Percentiles rank a stretch among this genome's conserved stretches.
These are phyloP conservation scores for Trichophaea hybrida DNA, from an alignment of 2,329 filamentous ascomycete species.

Conservation along the genomic window DNA sequence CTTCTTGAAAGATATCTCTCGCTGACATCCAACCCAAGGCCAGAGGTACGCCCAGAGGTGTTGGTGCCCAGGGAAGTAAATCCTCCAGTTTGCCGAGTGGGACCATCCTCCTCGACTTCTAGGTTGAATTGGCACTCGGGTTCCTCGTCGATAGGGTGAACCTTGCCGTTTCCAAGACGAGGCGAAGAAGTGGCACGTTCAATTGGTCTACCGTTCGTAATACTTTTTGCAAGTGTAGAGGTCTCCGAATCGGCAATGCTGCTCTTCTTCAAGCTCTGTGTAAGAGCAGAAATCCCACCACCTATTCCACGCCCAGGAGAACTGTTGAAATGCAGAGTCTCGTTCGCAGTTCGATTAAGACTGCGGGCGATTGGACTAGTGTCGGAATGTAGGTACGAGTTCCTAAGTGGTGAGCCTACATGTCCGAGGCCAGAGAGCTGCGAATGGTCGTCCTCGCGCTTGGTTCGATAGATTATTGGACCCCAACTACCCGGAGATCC, in stretches of 20 bases:
- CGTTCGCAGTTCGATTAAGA: slow-evolving; percentile 17
- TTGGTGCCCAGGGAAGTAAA: neutral
- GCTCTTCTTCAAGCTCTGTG: slow-evolving; percentile 14
- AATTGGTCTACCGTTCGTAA: slow-evolving; percentile 17
- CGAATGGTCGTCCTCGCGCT: slow-evolving; percentile 38
- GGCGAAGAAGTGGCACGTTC: slow-evolving; percentile 19
- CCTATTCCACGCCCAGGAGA: slow-evolving; percentile 15
- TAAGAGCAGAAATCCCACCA: slow-evolving; percentile 18
- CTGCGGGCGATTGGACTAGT: slow-evolving; percentile 24
- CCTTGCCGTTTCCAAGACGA: slow-evolving; percentile 19
- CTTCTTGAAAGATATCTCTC: neutral
- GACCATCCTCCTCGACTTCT: slow-evolving; percentile 22
- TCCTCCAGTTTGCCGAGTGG: slow-evolving; percentile 1
- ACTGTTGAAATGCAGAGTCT: slow-evolving; percentile 16
- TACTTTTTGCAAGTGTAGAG: slow-evolving; percentile 7
- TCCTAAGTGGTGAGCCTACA: slow-evolving; percentile 51
- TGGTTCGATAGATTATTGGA: slow-evolving; percentile 42
- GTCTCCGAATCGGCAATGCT: neutral
- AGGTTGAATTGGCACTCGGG: slow-evolving; percentile 21
- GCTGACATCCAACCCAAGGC: neutral
- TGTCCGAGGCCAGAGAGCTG: slow-evolving; percentile 41
- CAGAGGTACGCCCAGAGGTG: neutral
- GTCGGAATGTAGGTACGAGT: slow-evolving; percentile 35
- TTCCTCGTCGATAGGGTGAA: slow-evolving; percentile 23
- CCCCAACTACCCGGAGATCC: slow-evolving; percentile 41